Evolutionary conservation across 495 filamentous ascomycete genomes (phyloP), one percentile per base, ranked within the genome.

Genomic region (Ascodesmis nigricans): DNA sequence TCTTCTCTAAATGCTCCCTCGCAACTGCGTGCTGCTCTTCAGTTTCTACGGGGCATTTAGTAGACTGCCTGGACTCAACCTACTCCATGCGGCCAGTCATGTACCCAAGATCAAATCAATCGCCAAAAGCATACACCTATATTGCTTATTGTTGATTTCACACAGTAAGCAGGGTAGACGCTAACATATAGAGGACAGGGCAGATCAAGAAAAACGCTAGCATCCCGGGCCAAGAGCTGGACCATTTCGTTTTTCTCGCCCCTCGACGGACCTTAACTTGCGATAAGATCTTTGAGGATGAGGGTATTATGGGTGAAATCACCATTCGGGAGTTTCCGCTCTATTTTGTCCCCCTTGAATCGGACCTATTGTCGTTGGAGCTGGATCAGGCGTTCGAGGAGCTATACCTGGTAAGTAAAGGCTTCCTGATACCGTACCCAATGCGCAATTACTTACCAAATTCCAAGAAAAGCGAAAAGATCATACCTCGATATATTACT

Each of bases 241-340:
- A 52, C 21, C 45, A 50, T 26, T 79, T 75, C 27, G 72, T 95
- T 41, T 77, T 95, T 48, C 92, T 84, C 73, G 71, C 81, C 10
- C 87, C 90, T 4, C 69, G 90, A 38, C 76, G 87, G 33, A 93
- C 90, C 7, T 61, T 90, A 25, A 75, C 95, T 34, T 83, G 78
- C 49, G 76, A 95, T 54, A 72, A 79, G 44, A 73, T 99, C 23
- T 58, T 99, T 21, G 90, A 99, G 55, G 81, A 91, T 47, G 75
- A 76, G 15, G 90, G 87, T 16, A 78, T 95, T 24, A 66, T 91
- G 26, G 90, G 90, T 18, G 90, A 99, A 55, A 73, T 82, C 35
- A 91, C 69, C 44, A 72, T 93, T 38, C 62, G 70, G 36, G 82
- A 92, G 49, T 67, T 90, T 32, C 75, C 80, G 5, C 55, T 95